Base-by-base conservation (phyloP, 2,329 filamentous ascomycete genomes). In the Hypoxylon sp. region DNA sequence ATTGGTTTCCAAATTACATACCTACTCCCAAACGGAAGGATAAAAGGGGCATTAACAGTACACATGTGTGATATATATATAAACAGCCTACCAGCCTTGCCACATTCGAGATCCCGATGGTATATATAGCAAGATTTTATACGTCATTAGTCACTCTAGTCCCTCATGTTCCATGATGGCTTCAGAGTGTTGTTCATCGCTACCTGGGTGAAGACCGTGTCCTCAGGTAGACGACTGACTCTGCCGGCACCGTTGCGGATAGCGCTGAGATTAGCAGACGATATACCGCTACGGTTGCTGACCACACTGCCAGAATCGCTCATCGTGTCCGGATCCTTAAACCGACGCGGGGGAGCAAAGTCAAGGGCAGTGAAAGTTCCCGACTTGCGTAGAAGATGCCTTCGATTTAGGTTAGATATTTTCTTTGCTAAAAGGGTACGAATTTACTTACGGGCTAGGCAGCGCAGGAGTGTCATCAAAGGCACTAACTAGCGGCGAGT, bases 401-500 rank as follows among this genome's bases (percentile, higher is more conserved):
- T 89, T 23, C 3, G 12, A 25, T 60, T 72, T 67, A 40, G 75
- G 44, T 63, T 57, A 64, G 59, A 31, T 34, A 31, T 29, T 17
- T 25, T 7, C 7, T 7, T 17, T 3, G n/a, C 11, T 29, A n/a
- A 13, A 3, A 2, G 23, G 3, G 9, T 17, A 9, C 13, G 7
- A 7, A 6, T 56, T 17, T 57, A 88, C 89, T 88, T 84, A 93
- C 84, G 94, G 91, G 80, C 91, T 97, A 26, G 94, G 94, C 58
- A 99, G 85, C 6, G 82, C 80, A 8, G 87, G 74, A 55, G 97
- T 84, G 51, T 97, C 93, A 48, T 97, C 93, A 71, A 91, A 97
- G 4, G 91, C 81, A 52, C 88, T 90, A 16, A 81, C 86, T 27
- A 97, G 79, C 1, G 92, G 92, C n/a, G 86, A 88, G 67, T 90